Evolutionary conservation across 257 asterid genomes (phyloP), one percentile per base, ranked within the genome.

Genomic region (Solanum ahanhuiri): DNA sequence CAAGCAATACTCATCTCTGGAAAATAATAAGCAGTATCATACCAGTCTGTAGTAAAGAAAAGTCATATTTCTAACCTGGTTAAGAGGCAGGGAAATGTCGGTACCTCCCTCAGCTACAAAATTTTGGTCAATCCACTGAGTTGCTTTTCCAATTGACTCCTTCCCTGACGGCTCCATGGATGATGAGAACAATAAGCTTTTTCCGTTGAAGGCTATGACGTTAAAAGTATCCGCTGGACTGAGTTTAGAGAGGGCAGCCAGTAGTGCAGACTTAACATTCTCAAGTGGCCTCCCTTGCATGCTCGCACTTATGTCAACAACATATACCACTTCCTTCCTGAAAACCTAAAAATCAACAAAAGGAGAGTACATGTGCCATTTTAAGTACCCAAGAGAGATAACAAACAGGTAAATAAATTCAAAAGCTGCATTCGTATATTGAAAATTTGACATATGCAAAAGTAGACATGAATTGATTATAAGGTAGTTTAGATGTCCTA

Each of bases 251-350:
- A 96, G 89, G 37, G 96, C 90, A 64, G 94, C 87, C 71, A 89
- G 54, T 76, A 96, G 85, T 34, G 99, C 91, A 28, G 91, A 57
- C 84, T 94, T 95, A 34, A 93, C 93, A 83, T 87, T 88, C 88
- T 95, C 95, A 34, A 95, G 91, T 17, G 97, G 95, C 76, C 82
- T 86, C 66, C 95, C 98, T 37, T 73, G 89, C 98, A 95, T 96
- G 95, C 99, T 96, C 39, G 88, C 94, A 71, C 98, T 96, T 86
- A 84, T 90, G 71, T 96, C 99, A 45, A 96, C 93, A 51, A 95
- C 73, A 91, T 91, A 93, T 76, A 94, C 92, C 87, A 96, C 89
- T 89, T 95, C 95, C 90, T 92, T 96, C 71, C 89, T 90, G 91
- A 96, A 95, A 90, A 90, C 91, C 99, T 96, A 90, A 41, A 66